A percentile compares a stretch with the other conserved stretches of the same genome.
Evolutionary conservation across 2,329 filamentous ascomycete species (phyloP).

Genomic region (Penicillium sp.): DNA sequence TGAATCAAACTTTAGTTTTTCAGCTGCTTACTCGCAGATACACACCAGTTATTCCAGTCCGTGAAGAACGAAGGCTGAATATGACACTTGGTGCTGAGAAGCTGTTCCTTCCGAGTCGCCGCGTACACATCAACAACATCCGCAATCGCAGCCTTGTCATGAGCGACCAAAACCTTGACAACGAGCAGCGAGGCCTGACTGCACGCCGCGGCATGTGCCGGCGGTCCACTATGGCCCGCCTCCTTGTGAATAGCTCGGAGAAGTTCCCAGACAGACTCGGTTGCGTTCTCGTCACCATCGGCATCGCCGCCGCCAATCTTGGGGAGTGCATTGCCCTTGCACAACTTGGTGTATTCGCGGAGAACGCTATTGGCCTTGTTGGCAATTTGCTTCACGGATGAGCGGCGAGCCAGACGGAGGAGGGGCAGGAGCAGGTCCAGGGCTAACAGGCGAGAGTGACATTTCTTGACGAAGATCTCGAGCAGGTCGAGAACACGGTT

Average conservation of each 20-base stretch:
- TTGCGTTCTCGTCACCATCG: slow-evolving; percentile 12
- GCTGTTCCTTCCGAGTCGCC: slow-evolving; percentile 55
- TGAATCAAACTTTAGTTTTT: slow-evolving; percentile 24
- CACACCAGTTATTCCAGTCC: slow-evolving; percentile 70
- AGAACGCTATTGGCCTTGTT: slow-evolving; percentile 69
- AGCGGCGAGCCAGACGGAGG: slow-evolving; percentile 69
- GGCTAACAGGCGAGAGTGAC: slow-evolving; percentile 61
- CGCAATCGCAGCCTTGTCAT: slow-evolving; percentile 48
- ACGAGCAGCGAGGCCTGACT: slow-evolving; percentile 52
- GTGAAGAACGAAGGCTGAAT: slow-evolving; percentile 62
- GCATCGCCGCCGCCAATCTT: slow-evolving; percentile 25
- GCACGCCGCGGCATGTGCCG: slow-evolving; percentile 66
- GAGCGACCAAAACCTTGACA: slow-evolving; percentile 39
- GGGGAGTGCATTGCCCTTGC: slow-evolving; percentile 44
- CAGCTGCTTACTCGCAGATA: slow-evolving; percentile 39
- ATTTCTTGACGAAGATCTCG: slow-evolving; percentile 74
- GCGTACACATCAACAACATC: slow-evolving; percentile 60
- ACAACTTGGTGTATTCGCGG: slow-evolving; percentile 63
- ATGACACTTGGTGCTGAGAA: slow-evolving; percentile 51
- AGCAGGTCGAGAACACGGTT: slow-evolving; percentile 84
- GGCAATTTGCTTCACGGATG: slow-evolving; percentile 66
- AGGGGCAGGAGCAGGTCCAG: slow-evolving; percentile 69
- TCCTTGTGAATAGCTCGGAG: slow-evolving; percentile 64
- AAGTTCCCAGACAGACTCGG: slow-evolving; percentile 48
- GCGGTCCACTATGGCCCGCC: slow-evolving; percentile 51